phyloP scores from a whole-genome alignment of 2,329 filamentous ascomycete genomes.

The Orbilia blumenaviensis region DNA sequence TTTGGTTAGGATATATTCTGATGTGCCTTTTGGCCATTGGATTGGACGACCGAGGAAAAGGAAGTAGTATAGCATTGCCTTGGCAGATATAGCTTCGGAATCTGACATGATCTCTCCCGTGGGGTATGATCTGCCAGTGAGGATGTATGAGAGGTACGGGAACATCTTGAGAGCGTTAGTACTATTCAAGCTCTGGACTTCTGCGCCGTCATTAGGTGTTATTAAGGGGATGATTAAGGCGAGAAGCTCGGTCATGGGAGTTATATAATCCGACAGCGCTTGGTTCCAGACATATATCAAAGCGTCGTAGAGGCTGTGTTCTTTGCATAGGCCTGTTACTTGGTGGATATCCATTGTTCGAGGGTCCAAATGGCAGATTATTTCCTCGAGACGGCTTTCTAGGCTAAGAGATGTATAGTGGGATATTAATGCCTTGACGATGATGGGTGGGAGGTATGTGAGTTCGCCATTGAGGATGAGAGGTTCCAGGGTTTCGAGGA shows the following conservation, averaged over 20 bases:
- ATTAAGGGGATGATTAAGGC: conserved; percentile 70
- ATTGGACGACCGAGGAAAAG: conserved; percentile 85
- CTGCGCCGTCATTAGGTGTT: conserved; percentile 67
- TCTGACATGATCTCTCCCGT: conserved; percentile 80
- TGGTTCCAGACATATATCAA: conserved; percentile 97
- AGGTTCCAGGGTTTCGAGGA: conserved; percentile 86
- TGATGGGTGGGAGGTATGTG: conserved; percentile 77
- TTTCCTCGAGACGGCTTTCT: conserved; percentile 84
- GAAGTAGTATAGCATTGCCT: conserved; percentile 90
- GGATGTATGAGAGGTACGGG: conserved; percentile 88
- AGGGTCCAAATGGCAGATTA: conserved; percentile 92
- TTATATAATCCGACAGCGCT: conserved; percentile 86
- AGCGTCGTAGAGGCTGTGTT: conserved; percentile 91
- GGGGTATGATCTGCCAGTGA: conserved; percentile 91
- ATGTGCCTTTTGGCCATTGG: conserved; percentile 75
- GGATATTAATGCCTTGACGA: conserved; percentile 84
- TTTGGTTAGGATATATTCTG: conserved; percentile 70
- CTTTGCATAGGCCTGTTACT: conserved; percentile 87
- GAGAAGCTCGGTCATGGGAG: conserved; percentile 84
- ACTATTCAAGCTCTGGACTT: conserved; percentile 68
- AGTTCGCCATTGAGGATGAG: conserved; percentile 84
- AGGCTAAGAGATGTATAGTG: conserved; percentile 81
- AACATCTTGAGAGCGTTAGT: conserved; percentile 89
- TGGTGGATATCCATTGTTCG: conserved; percentile 92
- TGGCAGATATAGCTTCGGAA: conserved; percentile 76